Evolutionary conservation across 805 yeast species (phyloP), one percentile per base, ranked within the genome.

Genomic region (Saturnispora besseyi): DNA sequence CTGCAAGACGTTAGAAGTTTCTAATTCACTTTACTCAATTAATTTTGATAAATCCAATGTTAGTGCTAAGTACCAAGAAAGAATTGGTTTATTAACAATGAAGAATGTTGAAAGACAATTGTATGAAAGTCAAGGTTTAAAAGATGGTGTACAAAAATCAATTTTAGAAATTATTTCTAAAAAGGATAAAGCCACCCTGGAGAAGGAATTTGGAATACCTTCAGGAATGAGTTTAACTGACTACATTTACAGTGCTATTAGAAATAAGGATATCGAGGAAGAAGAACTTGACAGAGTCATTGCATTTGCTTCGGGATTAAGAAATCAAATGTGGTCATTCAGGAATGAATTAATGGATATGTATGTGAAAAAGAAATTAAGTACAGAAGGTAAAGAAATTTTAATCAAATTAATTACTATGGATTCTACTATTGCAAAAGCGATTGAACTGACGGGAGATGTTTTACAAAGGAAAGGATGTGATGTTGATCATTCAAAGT

Each of bases 41-140:
- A 93, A 84, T 56, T 71, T 86, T 46, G 90, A 86, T 57, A 74
- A 74, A 51, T 81, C 74, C 21, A 65, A 72, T 21, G 73, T 86
- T 55, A 82, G 90, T 11, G 77, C 75, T 48, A 70, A 74, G 45
- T 74, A 83, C 55, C 80, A 78, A 58, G 85, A 88, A 40, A 77
- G 81, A 58, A 77, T 89, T 51, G 93, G 95, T 1, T 73, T 86
- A 41, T 81, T 84, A 57, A 77, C 93, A 44, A 82, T 90, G 82
- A 77, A 84, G 58, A 90, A 90, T 63, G 82, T 89, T 83, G 88
- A 84, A 57, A 63, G 68, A 22, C 71, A 75, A 47, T 66, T 82
- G 49, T 52, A 53, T 47, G 49, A 42, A 21, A 45, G 36, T 13
- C 41, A 38, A 32, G 48, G 49, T 29, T 44, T 45, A 22, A 24